Base-by-base conservation (phyloP, 768 basidiomycete genomes). In the Mycena epipterygia region DNA sequence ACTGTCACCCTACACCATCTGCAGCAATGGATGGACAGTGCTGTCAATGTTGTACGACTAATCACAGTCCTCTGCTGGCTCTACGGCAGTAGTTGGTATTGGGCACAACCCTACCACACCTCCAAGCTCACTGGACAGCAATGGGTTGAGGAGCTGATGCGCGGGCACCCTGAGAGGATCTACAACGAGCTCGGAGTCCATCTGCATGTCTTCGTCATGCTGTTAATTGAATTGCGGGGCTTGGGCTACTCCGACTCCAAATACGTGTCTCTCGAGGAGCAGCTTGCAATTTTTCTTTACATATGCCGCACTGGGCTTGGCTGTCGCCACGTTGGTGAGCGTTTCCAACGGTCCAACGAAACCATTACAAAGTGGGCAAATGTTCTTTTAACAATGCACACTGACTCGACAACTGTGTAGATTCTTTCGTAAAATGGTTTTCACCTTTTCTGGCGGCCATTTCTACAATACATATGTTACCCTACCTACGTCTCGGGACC, bases 341-440 rank as follows among this genome's bases (percentile, higher is more conserved):
- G 68, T 1, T 77, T 79, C 46, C 78, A 78, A 53, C 30, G 72
- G 3, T 74, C 75, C 12, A 75, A 75, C 27, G 67, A 73, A 14
- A 79, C 76, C 1, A 74, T 79, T 16, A 56, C 70, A 30, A 55
- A 46, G 64, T 76, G 25, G 30, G 67, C 52, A 19, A n/a, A 37
- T 27, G 25, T 42, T 68, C n/a, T 41, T 29, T 59, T 35, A 57
- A 8, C 35, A 16, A 37, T 42, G 17, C 1, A 21, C 7, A 11
- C n/a, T 35, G n/a, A 17, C n/a, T 74, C 73, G n/a, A n/a, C n/a
- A n/a, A n/a, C n/a, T n/a, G n/a, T n/a, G n/a, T n/a, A n/a, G n/a
- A n/a, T n/a, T n/a, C n/a, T n/a, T n/a, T n/a, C n/a, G n/a, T n/a
- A n/a, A n/a, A n/a, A n/a, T n/a, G n/a, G n/a, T n/a, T n/a, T n/a